Evolutionary conservation across 73 alveolate genomes (phyloP).

Genomic region (Blepharisma stoltei): DNA sequence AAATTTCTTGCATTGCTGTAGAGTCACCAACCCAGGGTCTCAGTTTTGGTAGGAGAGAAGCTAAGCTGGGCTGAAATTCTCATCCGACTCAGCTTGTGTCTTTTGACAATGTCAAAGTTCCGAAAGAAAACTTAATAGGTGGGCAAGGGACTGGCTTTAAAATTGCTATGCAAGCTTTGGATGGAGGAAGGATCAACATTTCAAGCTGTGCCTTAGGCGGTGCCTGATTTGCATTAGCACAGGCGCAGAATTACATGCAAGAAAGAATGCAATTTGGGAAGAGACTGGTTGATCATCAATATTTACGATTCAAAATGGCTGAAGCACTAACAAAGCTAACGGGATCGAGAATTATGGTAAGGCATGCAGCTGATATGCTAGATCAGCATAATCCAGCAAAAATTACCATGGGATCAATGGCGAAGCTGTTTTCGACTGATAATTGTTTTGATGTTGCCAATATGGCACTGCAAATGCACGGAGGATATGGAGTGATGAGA

Average conservation of each 20-base stretch:
- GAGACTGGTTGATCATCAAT: conserved; percentile 54
- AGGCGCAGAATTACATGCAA: conserved; percentile 60
- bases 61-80: conserved; percentile 83
- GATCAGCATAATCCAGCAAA: conserved; percentile 58
- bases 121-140: conserved; percentile 65
- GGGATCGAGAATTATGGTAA: conserved; percentile 75
- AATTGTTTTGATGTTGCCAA: conserved; percentile 69
- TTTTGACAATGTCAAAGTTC: conserved; percentile 79
- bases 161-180: conserved; percentile 83
- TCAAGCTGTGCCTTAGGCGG: conserved; percentile 80
- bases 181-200: conserved; percentile 88
- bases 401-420: conserved; percentile 77
- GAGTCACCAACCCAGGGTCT: conserved; percentile 72
- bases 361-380: conserved; percentile 76
- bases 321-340: conserved; percentile 70
- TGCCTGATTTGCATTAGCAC: conserved; percentile 67
- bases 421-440: conserved; percentile 85
- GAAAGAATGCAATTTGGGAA: conserved; percentile 74
- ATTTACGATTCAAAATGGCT: conserved; percentile 69
- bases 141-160: conserved; percentile 78
- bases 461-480: conserved; percentile 79
- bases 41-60: conserved; percentile 70
- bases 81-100: conserved; percentile 71
- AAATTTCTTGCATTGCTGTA: conserved; percentile 69
- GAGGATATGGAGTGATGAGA: conserved; percentile 82